These are phyloP conservation scores for Trypanosoma cruzi DNA, from an alignment of 208 protist genomes.

Conservation along the genomic window DNA sequence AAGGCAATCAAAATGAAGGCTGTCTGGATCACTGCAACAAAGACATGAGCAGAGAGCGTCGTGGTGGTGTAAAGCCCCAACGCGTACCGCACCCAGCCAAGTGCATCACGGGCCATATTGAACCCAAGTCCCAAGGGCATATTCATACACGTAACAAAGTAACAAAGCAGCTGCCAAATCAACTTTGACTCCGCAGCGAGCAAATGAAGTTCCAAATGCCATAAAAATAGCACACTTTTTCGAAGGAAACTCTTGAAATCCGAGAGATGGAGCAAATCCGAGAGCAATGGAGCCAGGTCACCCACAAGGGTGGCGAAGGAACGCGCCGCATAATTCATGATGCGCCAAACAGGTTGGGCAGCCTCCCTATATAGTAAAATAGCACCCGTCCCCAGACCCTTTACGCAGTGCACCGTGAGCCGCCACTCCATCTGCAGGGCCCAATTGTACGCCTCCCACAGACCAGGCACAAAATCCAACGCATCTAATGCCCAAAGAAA, in stretches of 20 bases:
- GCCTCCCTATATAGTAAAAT: neutral
- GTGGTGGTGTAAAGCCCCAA: conserved; percentile 46
- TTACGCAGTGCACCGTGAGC: conserved; percentile 28
- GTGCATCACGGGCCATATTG: neutral
- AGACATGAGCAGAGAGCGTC: conserved; percentile 66
- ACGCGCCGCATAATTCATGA: neutral
- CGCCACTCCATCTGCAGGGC: conserved; percentile 50
- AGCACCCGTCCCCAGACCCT: neutral
- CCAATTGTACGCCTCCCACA: conserved; percentile 47
- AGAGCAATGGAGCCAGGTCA: neutral
- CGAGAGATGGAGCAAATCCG: neutral
- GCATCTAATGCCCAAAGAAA: conserved; percentile 36
- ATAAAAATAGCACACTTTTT: neutral
- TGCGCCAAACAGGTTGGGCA: neutral
- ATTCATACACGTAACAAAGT: conserved; percentile 9
- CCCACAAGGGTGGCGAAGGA: neutral
- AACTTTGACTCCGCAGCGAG: neutral
- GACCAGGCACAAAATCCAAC: conserved; percentile 65
- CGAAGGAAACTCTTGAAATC: neutral
- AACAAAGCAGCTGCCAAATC: neutral
- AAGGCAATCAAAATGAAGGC: conserved; percentile 59
- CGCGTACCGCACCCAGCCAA: neutral
- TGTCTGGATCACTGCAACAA: conserved; percentile 64
- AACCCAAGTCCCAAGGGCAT: conserved; percentile 2
- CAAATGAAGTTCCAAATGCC: neutral